Evolutionary conservation across 169 alveolate species (phyloP).

Genomic region (Cryptosporidium parvum): DNA sequence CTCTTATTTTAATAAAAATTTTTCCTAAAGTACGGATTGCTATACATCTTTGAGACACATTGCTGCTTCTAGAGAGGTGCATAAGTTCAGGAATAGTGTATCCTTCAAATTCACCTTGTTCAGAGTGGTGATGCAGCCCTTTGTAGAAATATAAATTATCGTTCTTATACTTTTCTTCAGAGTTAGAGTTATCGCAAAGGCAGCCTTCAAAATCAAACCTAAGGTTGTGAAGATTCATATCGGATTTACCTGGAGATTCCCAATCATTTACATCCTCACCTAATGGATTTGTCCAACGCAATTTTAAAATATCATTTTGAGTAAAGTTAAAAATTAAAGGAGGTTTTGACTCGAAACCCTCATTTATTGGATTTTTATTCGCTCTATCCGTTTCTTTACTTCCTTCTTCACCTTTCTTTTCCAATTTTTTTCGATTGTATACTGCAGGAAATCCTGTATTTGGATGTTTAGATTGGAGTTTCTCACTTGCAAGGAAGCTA

Average conservation of each 20-base stretch:
- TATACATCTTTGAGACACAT: constrained; percentile 68
- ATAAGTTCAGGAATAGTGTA: constrained; percentile 77
- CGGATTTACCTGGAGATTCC: not conserved
- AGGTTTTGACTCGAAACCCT: not conserved
- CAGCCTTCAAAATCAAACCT: constrained; percentile 76
- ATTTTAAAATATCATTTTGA: constrained; percentile 47
- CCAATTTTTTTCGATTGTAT: not conserved
- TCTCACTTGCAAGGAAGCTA: not conserved
- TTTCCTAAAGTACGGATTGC: constrained; percentile 77
- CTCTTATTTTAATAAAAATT: constrained; percentile 34
- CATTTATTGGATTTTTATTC: not conserved
- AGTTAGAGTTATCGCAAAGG: constrained; percentile 61
- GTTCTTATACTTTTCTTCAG: constrained; percentile 9
- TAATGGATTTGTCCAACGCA: constrained; percentile 79
- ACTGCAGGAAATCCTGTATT: constrained; percentile 43
- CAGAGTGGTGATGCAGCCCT: constrained; percentile 79
- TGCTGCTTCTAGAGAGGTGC: constrained; percentile 75
- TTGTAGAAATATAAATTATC: constrained; percentile 65
- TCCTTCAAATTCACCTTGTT: constrained; percentile 75
- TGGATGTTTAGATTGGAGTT: constrained; percentile 13
- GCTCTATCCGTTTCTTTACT: not conserved
- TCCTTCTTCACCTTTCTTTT: not conserved
- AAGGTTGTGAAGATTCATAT: constrained; percentile 50
- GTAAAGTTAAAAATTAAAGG: constrained; percentile 43
- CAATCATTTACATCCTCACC: constrained; percentile 68